Percentiles rank a stretch among this genome's conserved stretches.
Evolutionary conservation across 1,284 basidiomycete genomes (phyloP).

Genomic region (Apiotrichum sp.): DNA sequence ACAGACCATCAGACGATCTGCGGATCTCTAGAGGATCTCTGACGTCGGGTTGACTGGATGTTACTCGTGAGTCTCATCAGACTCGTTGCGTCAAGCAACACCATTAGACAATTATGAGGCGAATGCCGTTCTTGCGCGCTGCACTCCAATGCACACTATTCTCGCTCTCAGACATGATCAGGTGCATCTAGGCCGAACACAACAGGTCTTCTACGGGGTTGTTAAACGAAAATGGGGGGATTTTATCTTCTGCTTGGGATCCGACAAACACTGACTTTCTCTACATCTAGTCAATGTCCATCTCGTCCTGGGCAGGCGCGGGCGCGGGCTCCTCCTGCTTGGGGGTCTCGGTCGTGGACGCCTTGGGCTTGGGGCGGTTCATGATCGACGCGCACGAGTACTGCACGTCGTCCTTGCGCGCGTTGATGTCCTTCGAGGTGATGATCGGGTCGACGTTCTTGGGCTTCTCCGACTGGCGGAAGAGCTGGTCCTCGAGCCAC

Average conservation of each 20-base stretch:
- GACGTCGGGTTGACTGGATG: no score
- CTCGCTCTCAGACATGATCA: background rate
- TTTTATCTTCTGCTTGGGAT: no score
- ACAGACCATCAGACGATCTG: no score
- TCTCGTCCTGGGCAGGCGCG: slow-evolving; percentile 30
- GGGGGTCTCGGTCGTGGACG: slow-evolving; percentile 52
- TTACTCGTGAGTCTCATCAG: no score
- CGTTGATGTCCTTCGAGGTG: slow-evolving; percentile 69
- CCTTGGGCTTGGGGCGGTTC: slow-evolving; percentile 81
- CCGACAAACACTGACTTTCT: no score
- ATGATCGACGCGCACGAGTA: slow-evolving; percentile 78
- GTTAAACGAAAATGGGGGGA: no score
- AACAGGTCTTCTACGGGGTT: background rate
- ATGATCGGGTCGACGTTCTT: slow-evolving; percentile 82
- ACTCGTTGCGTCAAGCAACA: no score
- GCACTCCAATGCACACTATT: no score
- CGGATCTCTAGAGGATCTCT: no score
- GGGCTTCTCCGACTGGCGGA: slow-evolving; percentile 72
- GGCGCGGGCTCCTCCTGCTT: slow-evolving; percentile 43
- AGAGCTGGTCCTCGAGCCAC: slow-evolving; percentile 87
- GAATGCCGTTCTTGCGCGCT: no score
- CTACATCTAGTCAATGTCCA: slow-evolving; percentile 41
- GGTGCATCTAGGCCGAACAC: slow-evolving; percentile 6
- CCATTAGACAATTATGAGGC: no score
- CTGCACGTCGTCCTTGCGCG: slow-evolving; percentile 81